These are phyloP conservation scores for Capronia coronata DNA, from an alignment of 2,329 filamentous ascomycete species.

Conservation along the genomic window DNA sequence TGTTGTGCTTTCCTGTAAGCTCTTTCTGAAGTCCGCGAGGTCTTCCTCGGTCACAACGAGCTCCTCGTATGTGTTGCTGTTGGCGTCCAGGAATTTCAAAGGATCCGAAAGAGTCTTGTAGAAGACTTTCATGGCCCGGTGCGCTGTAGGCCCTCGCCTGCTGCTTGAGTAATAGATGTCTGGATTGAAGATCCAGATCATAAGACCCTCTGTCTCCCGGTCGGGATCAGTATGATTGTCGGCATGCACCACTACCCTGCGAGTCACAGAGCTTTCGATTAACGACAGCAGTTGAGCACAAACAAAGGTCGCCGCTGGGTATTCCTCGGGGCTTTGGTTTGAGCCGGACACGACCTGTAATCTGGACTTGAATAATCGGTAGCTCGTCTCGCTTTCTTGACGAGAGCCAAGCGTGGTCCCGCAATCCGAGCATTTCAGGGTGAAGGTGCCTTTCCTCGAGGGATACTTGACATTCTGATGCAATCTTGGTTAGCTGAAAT, in stretches of 20 bases:
- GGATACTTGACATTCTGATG: slow-evolving; percentile 7
- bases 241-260: slow-evolving; percentile 49
- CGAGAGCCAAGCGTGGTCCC: slow-evolving; percentile 33
- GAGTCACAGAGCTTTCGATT: slow-evolving; percentile 50
- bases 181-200: slow-evolving; percentile 55
- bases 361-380: slow-evolving; percentile 45
- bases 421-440: slow-evolving; percentile 37
- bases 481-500: slow-evolving; percentile 25
- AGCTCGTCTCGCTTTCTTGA: slow-evolving; percentile 6
- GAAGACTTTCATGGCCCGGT: slow-evolving; percentile 53
- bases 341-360: slow-evolving; percentile 32
- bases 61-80: slow-evolving; percentile 44
- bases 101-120: slow-evolving; percentile 39
- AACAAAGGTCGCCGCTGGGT: slow-evolving; percentile 37
- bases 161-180: slow-evolving; percentile 52
- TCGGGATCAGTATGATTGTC: slow-evolving; percentile 22
- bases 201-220: slow-evolving; percentile 7
- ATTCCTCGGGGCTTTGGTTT: slow-evolving; percentile 30
- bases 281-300: slow-evolving; percentile 52
- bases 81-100: slow-evolving; percentile 34
- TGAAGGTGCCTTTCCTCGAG: slow-evolving; percentile 17
- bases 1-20: slow-evolving; percentile 39
- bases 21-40: slow-evolving; percentile 22
- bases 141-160: slow-evolving; percentile 30
- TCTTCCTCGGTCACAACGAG: slow-evolving; percentile 35